Percentiles rank a stretch among this genome's conserved stretches.
Evolutionary conservation across 78 protist genomes (phyloP).

Genomic region (Dictyostelium purpureum): DNA sequence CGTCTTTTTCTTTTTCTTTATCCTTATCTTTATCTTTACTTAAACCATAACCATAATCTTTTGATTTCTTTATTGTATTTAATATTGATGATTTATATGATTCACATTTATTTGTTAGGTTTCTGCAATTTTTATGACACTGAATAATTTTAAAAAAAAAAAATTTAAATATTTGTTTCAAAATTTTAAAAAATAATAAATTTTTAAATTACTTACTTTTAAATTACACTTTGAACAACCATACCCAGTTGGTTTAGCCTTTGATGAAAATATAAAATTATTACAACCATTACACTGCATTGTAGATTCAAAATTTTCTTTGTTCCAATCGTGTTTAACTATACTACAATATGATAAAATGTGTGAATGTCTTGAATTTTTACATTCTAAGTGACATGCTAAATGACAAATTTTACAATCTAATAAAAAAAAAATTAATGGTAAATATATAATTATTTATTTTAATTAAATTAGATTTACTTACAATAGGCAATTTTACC

Average conservation of each 20-base stretch:
- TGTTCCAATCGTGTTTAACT: slow-evolving; percentile 65
- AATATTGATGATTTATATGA: slow-evolving; percentile 28
- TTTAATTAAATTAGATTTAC: not conserved
- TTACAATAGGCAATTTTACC: slow-evolving; percentile 49
- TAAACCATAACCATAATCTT: not conserved
- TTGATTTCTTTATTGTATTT: not conserved
- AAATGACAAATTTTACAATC: slow-evolving; percentile 42
- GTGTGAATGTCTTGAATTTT: not conserved
- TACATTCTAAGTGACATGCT: slow-evolving; percentile 59
- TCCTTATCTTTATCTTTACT: no score
- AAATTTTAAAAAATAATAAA: not conserved
- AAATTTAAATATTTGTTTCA: not conserved
- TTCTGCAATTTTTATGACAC: slow-evolving; percentile 66
- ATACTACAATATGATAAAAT: slow-evolving; percentile 13
- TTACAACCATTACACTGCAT: slow-evolving; percentile 57
- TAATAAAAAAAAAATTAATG: not conserved
- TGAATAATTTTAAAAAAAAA: not conserved
- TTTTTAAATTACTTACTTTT: slow-evolving; percentile 1
- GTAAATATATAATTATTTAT: not conserved
- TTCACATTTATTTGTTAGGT: slow-evolving; percentile 35
- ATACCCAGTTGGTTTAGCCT: slow-evolving; percentile 28
- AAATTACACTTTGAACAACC: slow-evolving; percentile 40
- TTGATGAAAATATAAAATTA: slow-evolving; percentile 41
- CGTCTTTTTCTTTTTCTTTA: not conserved
- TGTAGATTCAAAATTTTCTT: slow-evolving; percentile 26